These are phyloP conservation scores for Prunus yedoensis DNA, from an alignment of 331 rosid genomes.

Conservation along the genomic window DNA sequence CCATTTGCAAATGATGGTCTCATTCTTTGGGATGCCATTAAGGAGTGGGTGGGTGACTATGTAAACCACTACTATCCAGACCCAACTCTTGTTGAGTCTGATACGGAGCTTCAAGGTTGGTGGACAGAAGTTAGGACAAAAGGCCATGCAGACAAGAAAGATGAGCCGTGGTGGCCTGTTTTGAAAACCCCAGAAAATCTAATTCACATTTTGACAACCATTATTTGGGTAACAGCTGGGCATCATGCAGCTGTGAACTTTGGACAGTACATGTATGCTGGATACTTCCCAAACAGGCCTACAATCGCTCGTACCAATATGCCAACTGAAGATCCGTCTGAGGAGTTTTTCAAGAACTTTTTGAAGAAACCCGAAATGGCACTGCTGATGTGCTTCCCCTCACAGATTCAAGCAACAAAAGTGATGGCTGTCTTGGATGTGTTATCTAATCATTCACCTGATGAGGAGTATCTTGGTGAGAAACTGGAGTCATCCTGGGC, in stretches of 20 bases:
- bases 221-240: slow-evolving; percentile 58
- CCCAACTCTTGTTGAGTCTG: slow-evolving; percentile 33
- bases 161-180: slow-evolving; percentile 67
- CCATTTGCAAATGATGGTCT: slow-evolving; percentile 72
- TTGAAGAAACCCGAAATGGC: slow-evolving; percentile 38
- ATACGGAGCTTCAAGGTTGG: slow-evolving; percentile 68
- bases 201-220: slow-evolving; percentile 39
- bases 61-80: slow-evolving; percentile 53
- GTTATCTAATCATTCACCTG: slow-evolving; percentile 55
- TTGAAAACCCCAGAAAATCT: slow-evolving; percentile 40
- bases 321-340: slow-evolving; percentile 53
- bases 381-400: slow-evolving; percentile 46
- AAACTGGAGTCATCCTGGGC: slow-evolving; percentile 47
- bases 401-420: slow-evolving; percentile 54
- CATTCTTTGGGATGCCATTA: slow-evolving; percentile 53
- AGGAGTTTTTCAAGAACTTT: slow-evolving; percentile 44
- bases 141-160: slow-evolving; percentile 56
- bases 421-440: slow-evolving; percentile 50
- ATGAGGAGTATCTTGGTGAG: slow-evolving; percentile 59
- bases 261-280: slow-evolving; percentile 47
- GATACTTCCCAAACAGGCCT: slow-evolving; percentile 62
- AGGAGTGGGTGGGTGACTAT: slow-evolving; percentile 57
- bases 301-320: slow-evolving; percentile 53
- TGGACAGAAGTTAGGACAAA: slow-evolving; percentile 52
- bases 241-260: slow-evolving; percentile 67